A percentile compares a stretch with the other conserved stretches of the same genome.
Evolutionary conservation across 108 stramenopile species (phyloP).

Genomic region (Asterionellopsis glacialis): DNA sequence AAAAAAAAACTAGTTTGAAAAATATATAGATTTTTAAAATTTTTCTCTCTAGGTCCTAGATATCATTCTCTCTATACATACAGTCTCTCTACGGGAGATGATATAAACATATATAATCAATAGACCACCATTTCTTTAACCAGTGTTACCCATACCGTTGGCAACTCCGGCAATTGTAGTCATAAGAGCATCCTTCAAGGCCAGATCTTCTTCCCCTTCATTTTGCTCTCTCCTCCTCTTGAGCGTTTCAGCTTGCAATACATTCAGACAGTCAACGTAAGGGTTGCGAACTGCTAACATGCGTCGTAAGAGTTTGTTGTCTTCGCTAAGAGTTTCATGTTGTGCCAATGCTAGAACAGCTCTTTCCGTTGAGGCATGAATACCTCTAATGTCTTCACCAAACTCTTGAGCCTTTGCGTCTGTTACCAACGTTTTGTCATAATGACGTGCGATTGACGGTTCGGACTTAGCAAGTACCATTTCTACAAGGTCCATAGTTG

Average conservation of each 20-base stretch:
- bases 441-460: slow-evolving; percentile 82
- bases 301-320: slow-evolving; percentile 70
- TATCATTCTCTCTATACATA: too few species aligned
- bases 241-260: slow-evolving; percentile 91
- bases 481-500: slow-evolving; percentile 89
- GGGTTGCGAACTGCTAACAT: slow-evolving; percentile 86
- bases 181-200: slow-evolving; percentile 90
- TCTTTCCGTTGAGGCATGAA: slow-evolving; percentile 63
- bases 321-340: slow-evolving; percentile 58
- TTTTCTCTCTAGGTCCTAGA: too few species aligned
- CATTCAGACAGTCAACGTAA: slow-evolving; percentile 94
- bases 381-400: slow-evolving; percentile 66
- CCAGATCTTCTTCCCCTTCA: slow-evolving; percentile 60
- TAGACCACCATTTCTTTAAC: slow-evolving; percentile 43
- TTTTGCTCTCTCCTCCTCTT: slow-evolving; percentile 69
- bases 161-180: slow-evolving; percentile 95
- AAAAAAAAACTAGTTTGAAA: too few species aligned
- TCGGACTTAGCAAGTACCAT: slow-evolving; percentile 95
- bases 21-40: too few species aligned
- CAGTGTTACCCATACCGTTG: slow-evolving; percentile 96
- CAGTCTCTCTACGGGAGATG: too few species aligned
- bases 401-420: slow-evolving; percentile 68
- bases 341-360: slow-evolving; percentile 81
- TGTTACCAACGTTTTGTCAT: slow-evolving; percentile 81
- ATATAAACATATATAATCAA: not conserved